Evolutionary conservation across 2,329 filamentous ascomycete species (phyloP).

Genomic region (Colletotrichum agaves): DNA sequence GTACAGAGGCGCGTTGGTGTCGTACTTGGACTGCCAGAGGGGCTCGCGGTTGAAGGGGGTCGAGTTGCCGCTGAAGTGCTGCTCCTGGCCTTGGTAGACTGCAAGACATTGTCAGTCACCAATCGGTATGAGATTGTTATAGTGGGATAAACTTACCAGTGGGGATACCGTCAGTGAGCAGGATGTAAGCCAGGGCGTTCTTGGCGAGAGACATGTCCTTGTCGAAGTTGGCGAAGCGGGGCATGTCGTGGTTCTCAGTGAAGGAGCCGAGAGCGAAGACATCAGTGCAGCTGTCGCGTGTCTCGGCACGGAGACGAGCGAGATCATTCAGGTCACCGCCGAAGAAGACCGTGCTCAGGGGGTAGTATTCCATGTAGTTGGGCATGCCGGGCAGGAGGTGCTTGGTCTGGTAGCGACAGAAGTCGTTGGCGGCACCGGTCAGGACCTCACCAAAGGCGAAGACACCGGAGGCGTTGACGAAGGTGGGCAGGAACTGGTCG

Average conservation of each 20-base stretch:
- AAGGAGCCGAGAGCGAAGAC: slow-evolving; percentile 53
- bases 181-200: slow-evolving; percentile 69
- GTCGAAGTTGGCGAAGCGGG: slow-evolving; percentile 60
- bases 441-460: slow-evolving; percentile 72
- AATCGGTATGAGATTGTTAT: background rate
- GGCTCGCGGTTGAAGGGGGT: slow-evolving; percentile 68
- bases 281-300: slow-evolving; percentile 38
- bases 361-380: slow-evolving; percentile 67
- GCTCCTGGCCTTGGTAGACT: slow-evolving; percentile 74
- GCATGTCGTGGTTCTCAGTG: slow-evolving; percentile 68
- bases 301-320: slow-evolving; percentile 38
- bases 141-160: slow-evolving; percentile 47
- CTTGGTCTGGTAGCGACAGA: slow-evolving; percentile 66
- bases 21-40: slow-evolving; percentile 66
- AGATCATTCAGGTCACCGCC: slow-evolving; percentile 45
- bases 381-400: slow-evolving; percentile 66
- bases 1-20: slow-evolving; percentile 60
- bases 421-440: slow-evolving; percentile 61
- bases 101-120: background rate
- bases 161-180: slow-evolving; percentile 70
- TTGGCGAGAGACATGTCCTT: slow-evolving; percentile 65
- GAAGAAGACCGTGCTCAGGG: slow-evolving; percentile 28
- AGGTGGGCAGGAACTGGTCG: slow-evolving; percentile 66
- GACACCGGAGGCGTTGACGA: slow-evolving; percentile 64
- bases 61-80: slow-evolving; percentile 61